Evolutionary conservation across 192 early-diverging fungal genomes (phyloP).

Genomic region (Jimgerdemannia flammicorona): DNA sequence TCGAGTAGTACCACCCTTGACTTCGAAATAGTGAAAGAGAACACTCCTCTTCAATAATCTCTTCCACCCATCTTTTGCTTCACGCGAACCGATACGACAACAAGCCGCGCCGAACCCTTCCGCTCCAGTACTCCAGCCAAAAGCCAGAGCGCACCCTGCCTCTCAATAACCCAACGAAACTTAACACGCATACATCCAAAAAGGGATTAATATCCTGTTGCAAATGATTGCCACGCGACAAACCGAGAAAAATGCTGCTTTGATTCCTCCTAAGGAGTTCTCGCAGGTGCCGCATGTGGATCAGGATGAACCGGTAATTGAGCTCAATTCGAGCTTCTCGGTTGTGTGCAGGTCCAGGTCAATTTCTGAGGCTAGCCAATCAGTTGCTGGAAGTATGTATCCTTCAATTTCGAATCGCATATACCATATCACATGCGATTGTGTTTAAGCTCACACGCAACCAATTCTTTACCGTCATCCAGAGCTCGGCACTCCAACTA

Average conservation of each 20-base stretch:
- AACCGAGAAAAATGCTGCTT: neutral
- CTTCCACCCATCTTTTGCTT: too few species aligned
- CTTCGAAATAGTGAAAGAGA: neutral
- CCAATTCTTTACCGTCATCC: neutral
- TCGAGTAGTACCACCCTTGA: slow-evolving; percentile 19
- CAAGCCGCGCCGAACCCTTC: neutral
- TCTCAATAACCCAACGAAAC: neutral
- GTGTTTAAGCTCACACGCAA: neutral
- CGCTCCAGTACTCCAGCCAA: neutral
- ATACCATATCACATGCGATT: neutral
- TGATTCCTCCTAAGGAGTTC: neutral
- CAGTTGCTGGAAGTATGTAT: neutral
- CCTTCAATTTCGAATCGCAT: too few species aligned
- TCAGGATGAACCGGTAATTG: neutral
- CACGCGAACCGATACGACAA: neutral
- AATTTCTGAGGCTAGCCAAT: neutral
- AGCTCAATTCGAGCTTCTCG: neutral
- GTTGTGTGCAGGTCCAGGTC: neutral
- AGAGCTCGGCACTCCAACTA: neutral
- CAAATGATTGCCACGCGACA: neutral
- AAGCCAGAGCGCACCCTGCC: neutral
- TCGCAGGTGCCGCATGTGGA: neutral
- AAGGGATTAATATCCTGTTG: neutral
- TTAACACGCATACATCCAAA: neutral
- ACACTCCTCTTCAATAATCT: neutral